Conservation (phyloP, 2,329 filamentous ascomycete genomes). For the Fusarium fracticaudum region DNA sequence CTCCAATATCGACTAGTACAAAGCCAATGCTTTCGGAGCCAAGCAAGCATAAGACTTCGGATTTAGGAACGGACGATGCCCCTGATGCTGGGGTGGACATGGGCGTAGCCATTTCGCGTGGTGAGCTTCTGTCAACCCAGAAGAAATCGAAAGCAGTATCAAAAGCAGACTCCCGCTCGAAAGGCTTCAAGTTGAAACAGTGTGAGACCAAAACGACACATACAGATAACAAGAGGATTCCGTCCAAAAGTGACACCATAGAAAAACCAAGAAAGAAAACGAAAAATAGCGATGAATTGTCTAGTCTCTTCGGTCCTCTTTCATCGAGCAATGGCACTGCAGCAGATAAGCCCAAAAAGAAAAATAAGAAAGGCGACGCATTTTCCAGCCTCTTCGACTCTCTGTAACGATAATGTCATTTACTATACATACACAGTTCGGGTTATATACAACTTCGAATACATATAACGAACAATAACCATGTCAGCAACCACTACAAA, state of each 20-base stretch:
- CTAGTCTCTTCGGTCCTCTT: constrained; percentile 60
- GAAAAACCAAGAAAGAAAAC: constrained; percentile 64
- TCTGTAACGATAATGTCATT: constrained; percentile 46
- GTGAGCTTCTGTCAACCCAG: constrained; percentile 19
- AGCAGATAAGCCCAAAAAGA: constrained; percentile 61
- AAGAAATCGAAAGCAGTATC: constrained; percentile 2
- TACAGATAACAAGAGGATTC: constrained; percentile 31
- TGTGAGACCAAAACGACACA: constrained; percentile 4
- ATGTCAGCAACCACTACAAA: neutral
- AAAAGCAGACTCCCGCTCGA: neutral
- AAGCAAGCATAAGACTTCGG: neutral
- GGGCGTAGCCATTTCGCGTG: constrained; percentile 45
- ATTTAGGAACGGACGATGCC: neutral
- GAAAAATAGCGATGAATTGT: constrained; percentile 71
- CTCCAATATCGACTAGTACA: neutral
- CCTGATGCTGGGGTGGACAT: constrained; percentile 29
- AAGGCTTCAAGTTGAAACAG: neutral
- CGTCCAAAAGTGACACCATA: constrained; percentile 49
- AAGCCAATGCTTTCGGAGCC: neutral
- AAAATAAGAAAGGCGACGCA: constrained; percentile 60
- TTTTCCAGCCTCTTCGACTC: constrained; percentile 79
- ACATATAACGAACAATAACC: neutral
- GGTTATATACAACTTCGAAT: neutral
- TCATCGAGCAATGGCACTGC: constrained; percentile 48
- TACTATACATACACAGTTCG: neutral